A percentile compares a stretch with the other conserved stretches of the same genome.
Evolutionary conservation across 257 asterid genomes (phyloP).

Genomic region (Scutellaria baicalensis): DNA sequence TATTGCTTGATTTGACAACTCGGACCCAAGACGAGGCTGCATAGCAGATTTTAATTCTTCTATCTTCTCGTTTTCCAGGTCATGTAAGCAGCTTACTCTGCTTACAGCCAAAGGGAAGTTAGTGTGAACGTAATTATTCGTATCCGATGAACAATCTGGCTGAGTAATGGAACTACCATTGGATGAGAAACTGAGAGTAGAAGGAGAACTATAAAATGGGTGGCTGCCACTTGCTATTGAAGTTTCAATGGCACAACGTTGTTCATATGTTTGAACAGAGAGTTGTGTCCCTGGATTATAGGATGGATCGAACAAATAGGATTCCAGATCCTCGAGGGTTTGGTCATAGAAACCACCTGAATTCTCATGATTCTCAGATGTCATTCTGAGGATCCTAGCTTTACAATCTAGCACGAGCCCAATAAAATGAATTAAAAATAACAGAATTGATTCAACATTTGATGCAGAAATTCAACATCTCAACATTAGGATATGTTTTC

Average conservation of each 20-base stretch:
- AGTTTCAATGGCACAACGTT: neutral
- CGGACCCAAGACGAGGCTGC: neutral
- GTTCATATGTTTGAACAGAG: conserved; percentile 1
- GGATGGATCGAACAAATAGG: conserved; percentile 15
- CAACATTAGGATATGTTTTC: too few species aligned
- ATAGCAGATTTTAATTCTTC: neutral
- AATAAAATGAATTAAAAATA: neutral
- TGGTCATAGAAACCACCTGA: neutral
- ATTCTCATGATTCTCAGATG: conserved; percentile 12
- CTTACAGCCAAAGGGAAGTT: neutral
- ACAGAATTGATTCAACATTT: neutral
- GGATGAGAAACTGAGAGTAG: conserved; percentile 12
- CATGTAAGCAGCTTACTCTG: neutral
- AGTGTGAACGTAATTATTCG: neutral
- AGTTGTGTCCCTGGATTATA: neutral
- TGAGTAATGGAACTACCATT: conserved; percentile 13
- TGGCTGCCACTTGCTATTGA: neutral
- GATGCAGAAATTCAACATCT: too few species aligned
- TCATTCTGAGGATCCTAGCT: neutral
- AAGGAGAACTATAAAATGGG: neutral
- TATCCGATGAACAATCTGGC: conserved; percentile 2
- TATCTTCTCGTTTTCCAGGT: neutral
- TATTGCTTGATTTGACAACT: neutral
- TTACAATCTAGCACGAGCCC: neutral
- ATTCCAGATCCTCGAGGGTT: conserved; percentile 9